phyloP scores from a whole-genome alignment of 164 flowering plant genomes.

The Berberis vulgaris region DNA sequence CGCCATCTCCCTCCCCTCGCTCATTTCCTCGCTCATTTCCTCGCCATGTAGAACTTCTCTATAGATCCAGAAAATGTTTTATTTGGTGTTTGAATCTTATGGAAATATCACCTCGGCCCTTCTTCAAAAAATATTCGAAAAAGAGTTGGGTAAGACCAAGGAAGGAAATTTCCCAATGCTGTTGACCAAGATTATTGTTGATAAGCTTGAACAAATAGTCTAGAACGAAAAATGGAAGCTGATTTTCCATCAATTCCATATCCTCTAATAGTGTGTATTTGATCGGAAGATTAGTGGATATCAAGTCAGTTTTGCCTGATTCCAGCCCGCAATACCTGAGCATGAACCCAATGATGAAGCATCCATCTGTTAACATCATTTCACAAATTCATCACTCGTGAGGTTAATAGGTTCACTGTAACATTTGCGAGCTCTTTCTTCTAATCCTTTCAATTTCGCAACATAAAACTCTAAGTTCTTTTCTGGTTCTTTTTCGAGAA shows the following conservation, averaged over 20 bases:
- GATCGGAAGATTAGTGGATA: conserved; percentile 2
- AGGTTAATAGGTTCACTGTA: conserved; percentile 4
- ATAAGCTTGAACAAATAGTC: conserved; percentile 1
- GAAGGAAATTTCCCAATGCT: neutral
- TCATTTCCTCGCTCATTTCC: no score
- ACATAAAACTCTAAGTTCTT: neutral
- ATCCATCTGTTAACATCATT: conserved; percentile 15
- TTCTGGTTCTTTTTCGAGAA: neutral
- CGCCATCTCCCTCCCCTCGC: no score
- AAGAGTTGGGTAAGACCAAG: conserved; percentile 1
- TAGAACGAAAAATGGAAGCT: conserved; percentile 11
- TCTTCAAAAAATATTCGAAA: conserved; percentile 4
- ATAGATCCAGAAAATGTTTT: conserved; percentile 11
- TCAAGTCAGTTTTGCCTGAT: neutral
- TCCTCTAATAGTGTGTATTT: conserved; percentile 2
- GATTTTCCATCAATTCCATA: conserved; percentile 14
- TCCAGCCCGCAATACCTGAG: neutral
- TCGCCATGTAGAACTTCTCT: no score
- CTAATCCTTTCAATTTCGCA: neutral
- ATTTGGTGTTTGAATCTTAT: neutral
- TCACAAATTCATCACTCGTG: conserved; percentile 6
- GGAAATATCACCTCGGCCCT: neutral
- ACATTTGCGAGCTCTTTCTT: conserved; percentile 1
- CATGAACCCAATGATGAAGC: conserved; percentile 16
- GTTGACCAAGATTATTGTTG: neutral